A percentile compares a stretch with the other conserved stretches of the same genome.
Conservation (phyloP, 352 stramenopile genomes). For the Phytophthora citrophthora region DNA sequence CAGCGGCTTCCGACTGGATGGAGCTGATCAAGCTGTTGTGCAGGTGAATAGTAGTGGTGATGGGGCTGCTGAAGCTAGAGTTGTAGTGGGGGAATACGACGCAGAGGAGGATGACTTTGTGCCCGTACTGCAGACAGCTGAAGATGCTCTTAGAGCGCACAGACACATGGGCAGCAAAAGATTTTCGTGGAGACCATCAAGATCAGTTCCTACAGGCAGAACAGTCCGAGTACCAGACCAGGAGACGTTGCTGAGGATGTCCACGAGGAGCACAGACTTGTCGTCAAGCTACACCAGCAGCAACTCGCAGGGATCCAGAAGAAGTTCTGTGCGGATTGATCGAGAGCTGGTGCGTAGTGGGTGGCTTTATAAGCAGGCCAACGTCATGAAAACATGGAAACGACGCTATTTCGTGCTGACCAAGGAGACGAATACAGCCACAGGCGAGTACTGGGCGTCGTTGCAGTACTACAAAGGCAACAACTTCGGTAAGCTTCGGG, state of each 20-base stretch:
- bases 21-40: constrained; percentile 34
- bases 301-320: constrained; percentile 45
- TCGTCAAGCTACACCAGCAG: constrained; percentile 43
- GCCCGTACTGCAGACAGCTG: constrained; percentile 69
- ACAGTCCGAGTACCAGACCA: constrained; percentile 46
- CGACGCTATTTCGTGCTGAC: constrained; percentile 87
- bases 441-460: constrained; percentile 71
- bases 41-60: constrained; percentile 43
- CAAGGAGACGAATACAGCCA: constrained; percentile 75
- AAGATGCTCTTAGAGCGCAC: constrained; percentile 55
- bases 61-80: constrained; percentile 37
- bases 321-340: constrained; percentile 43
- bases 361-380: constrained; percentile 67
- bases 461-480: constrained; percentile 89
- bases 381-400: constrained; percentile 89
- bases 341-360: constrained; percentile 55
- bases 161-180: constrained; percentile 50
- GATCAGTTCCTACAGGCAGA: constrained; percentile 27
- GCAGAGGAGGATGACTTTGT: constrained; percentile 62
- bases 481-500: constrained; percentile 81
- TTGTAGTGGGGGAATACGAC: constrained; percentile 44
- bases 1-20: constrained; percentile 52
- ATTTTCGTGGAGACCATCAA: constrained; percentile 57
- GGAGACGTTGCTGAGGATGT: constrained; percentile 62
- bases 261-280: constrained; percentile 42